Evolutionary conservation across 148 eudicot species (phyloP), one percentile per base, ranked within the genome.

Genomic region (Heliamphora exappendiculata): DNA sequence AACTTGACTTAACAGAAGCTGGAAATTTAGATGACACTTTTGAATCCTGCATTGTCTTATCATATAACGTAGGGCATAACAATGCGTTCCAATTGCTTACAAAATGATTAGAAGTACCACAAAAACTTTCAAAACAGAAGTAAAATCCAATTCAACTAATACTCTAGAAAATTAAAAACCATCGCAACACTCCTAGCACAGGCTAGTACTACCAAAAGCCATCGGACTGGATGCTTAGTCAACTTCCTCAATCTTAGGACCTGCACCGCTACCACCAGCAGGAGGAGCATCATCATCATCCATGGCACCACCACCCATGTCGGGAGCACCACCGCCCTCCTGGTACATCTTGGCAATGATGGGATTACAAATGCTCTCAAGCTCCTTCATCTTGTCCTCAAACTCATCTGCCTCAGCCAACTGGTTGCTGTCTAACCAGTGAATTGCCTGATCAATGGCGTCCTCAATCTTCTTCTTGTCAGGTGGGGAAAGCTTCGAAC

Each of bases 401-500:
- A 57, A 24, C 62, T 57, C 62, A 24, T 22, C 62, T 1, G 10
- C 31, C 31, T 57, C 31, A 4, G 29, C 62, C 9, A 70, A 24
- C 36, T 70, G 74, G 37, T 70, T 70, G 20, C 74, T 29, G 5
- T 49, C 74, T 16, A 70, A 26, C 74, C 74, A 70, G 3, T 49
- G 29, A 7, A 68, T 68, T 7, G 54, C 55, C 37, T 49, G 74
- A 0, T 70, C 72, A 68, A 49, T 47, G 20, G 37, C 58, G 4
- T 49, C 58, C 74, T 70, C 58, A 26, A 57, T 22, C 62, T 26
- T 57, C 57, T 53, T 17, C 62, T 57, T 26, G 2, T 57, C 31
- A 2, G 31, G 39, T 5, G 55, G 12, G 8, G 36, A 7, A 0
- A 70, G 37, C 58, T 70, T 47, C n/a, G 13, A 7, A 7, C 37